Evolutionary conservation across 2,329 filamentous ascomycete species (phyloP).

Genomic region (Helotiales sp.): DNA sequence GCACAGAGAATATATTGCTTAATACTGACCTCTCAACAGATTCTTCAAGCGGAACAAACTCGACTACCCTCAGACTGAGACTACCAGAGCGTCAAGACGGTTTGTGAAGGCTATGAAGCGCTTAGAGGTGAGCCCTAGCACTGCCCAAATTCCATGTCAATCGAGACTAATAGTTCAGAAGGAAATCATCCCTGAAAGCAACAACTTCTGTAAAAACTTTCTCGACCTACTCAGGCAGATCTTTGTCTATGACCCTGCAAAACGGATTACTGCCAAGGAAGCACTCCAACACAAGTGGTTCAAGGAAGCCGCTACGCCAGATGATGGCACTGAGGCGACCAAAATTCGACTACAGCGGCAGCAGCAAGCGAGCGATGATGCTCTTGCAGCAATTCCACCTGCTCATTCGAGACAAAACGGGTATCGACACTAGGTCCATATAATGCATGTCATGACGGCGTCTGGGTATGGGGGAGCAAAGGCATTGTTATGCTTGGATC

Average conservation of each 20-base stretch:
- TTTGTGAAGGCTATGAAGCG: constrained; percentile 75
- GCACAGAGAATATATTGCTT: not conserved
- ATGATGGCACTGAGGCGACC: constrained; percentile 68
- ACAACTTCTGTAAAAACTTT: constrained; percentile 60
- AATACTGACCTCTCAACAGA: constrained; percentile 44
- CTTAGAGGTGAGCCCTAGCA: constrained; percentile 61
- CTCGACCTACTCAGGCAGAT: constrained; percentile 65
- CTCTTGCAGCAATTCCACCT: constrained; percentile 15
- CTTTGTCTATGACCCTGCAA: constrained; percentile 65
- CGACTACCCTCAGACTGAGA: constrained; percentile 64
- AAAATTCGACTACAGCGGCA: constrained; percentile 51
- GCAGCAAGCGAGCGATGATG: constrained; percentile 22
- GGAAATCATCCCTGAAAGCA: constrained; percentile 65
- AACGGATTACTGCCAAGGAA: constrained; percentile 66
- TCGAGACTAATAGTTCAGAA: constrained; percentile 36
- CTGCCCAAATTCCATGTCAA: constrained; percentile 10
- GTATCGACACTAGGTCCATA: constrained; percentile 29
- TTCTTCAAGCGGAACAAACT: constrained; percentile 67
- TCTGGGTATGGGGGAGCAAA: constrained; percentile 23
- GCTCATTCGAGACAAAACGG: constrained; percentile 26
- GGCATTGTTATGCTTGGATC: constrained; percentile 28
- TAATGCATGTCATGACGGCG: constrained; percentile 35
- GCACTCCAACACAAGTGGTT: constrained; percentile 70
- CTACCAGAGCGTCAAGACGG: constrained; percentile 61
- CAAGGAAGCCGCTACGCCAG: constrained; percentile 60